Evolutionary conservation across 2,329 filamentous ascomycete genomes (phyloP).

Genomic region (Stemphylium vesicarium): DNA sequence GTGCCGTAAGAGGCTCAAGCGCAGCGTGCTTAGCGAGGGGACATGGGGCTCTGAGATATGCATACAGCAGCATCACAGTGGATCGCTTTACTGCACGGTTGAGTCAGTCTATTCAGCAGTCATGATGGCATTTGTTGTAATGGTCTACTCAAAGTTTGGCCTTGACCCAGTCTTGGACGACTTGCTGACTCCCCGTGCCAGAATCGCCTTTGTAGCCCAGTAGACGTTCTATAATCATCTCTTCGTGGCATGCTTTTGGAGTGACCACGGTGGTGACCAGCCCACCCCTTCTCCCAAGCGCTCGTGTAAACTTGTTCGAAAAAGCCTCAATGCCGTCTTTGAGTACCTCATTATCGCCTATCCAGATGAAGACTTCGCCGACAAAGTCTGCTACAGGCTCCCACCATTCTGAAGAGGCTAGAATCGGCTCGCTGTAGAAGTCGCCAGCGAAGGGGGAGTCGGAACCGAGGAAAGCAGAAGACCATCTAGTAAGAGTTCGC

Average conservation of each 20-base stretch:
- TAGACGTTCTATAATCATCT: conserved; percentile 51
- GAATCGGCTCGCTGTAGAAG: conserved; percentile 60
- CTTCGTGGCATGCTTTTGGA: conserved; percentile 49
- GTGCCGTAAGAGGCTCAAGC: too few species aligned
- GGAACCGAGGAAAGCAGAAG: conserved; percentile 55
- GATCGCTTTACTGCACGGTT: too few species aligned
- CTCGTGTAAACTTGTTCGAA: conserved; percentile 54
- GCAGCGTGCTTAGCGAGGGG: too few species aligned
- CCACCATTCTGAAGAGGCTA: conserved; percentile 62
- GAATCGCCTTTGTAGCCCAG: conserved; percentile 48
- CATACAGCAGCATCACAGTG: too few species aligned
- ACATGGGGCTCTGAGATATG: too few species aligned
- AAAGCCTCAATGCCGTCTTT: conserved; percentile 63
- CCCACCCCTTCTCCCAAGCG: conserved; percentile 41
- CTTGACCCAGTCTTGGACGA: conserved; percentile 50
- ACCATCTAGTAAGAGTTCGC: conserved; percentile 54
- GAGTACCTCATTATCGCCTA: conserved; percentile 63
- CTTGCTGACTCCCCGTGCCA: conserved; percentile 43
- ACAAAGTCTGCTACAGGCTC: conserved; percentile 53
- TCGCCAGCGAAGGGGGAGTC: conserved; percentile 55
- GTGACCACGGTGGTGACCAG: conserved; percentile 46
- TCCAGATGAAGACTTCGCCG: conserved; percentile 59
- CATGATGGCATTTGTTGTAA: too few species aligned
- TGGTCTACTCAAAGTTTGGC: conserved; percentile 47
- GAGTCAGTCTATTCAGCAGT: too few species aligned